Evolutionary conservation across 495 filamentous ascomycete species (phyloP).

Genomic region (Paragyromitra xinjiangensis): DNA sequence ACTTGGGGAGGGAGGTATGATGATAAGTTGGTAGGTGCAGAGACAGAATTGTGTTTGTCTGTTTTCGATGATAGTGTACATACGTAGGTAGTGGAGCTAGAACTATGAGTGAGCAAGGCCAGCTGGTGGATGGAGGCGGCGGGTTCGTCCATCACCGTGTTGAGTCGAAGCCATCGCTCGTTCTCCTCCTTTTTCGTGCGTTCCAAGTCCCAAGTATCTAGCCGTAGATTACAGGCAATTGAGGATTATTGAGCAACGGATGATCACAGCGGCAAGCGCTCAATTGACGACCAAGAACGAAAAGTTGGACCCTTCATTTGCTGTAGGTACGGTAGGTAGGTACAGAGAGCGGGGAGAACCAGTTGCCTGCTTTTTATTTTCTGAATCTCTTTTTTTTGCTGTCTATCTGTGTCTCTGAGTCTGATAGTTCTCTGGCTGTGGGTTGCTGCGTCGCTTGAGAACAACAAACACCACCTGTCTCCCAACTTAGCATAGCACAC

Average conservation of each 20-base stretch:
- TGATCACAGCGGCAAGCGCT: constrained; percentile 34
- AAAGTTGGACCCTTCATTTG: constrained; percentile 10
- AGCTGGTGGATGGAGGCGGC: constrained; percentile 10
- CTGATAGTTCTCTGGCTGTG: constrained; percentile 16
- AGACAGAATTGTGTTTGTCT: constrained; percentile 1
- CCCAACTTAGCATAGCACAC: constrained; percentile 30
- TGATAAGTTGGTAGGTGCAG: constrained; percentile 34
- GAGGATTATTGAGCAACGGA: constrained; percentile 43
- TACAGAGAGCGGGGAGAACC: background rate
- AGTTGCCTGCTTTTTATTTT: constrained; percentile 12
- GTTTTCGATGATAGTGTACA: background rate
- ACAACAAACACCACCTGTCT: constrained; percentile 51
- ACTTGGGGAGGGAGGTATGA: background rate
- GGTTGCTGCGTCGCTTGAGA: constrained; percentile 37
- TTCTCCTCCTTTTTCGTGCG: constrained; percentile 33
- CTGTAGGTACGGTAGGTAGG: constrained; percentile 31
- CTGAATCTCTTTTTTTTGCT: background rate
- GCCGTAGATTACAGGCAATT: constrained; percentile 51
- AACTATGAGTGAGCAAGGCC: constrained; percentile 3
- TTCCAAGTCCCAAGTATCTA: constrained; percentile 37
- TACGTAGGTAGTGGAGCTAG: background rate
- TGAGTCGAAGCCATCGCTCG: constrained; percentile 18
- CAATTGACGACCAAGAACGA: constrained; percentile 25
- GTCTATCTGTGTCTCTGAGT: background rate
- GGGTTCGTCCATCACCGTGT: constrained; percentile 25